phyloP scores from a whole-genome alignment of 257 asterid genomes.

The Nicotiana undulata region DNA sequence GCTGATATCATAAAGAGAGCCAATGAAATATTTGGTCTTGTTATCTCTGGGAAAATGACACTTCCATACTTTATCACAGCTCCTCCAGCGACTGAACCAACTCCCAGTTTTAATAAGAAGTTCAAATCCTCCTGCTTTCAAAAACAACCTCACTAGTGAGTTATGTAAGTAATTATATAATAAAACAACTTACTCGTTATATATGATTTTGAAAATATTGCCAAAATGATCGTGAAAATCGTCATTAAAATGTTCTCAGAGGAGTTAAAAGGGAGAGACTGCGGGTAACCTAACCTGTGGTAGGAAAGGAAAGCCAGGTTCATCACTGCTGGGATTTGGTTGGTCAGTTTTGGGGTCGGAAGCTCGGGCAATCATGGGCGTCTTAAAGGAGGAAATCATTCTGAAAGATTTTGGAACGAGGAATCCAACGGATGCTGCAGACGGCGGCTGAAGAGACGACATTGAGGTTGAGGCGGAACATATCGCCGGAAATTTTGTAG shows the following conservation, averaged over 20 bases:
- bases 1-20: conserved; percentile 43
- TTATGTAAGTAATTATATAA: neutral
- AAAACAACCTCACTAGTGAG: neutral
- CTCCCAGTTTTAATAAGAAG: conserved; percentile 53
- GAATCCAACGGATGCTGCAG: neutral
- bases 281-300: conserved; percentile 29
- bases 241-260: no score
- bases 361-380: conserved; percentile 11
- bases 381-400: neutral
- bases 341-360: conserved; percentile 16
- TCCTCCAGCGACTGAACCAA: conserved; percentile 49
- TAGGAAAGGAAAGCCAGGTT: conserved; percentile 6
- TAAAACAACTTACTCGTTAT: neutral
- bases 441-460: neutral
- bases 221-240: neutral
- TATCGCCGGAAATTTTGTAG: neutral
- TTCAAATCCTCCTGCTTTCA: conserved; percentile 40
- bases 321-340: neutral
- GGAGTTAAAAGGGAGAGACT: no score
- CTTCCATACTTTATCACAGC: conserved; percentile 68
- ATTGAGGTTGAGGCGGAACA: neutral
- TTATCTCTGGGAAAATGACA: conserved; percentile 40
- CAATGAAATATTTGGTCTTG: conserved; percentile 36
- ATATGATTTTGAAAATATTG: neutral
- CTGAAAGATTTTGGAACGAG: neutral